Percentiles rank a stretch among this genome's conserved stretches.
phyloP scores from a whole-genome alignment of 345 rosid species.

The Brassica cretica region DNA sequence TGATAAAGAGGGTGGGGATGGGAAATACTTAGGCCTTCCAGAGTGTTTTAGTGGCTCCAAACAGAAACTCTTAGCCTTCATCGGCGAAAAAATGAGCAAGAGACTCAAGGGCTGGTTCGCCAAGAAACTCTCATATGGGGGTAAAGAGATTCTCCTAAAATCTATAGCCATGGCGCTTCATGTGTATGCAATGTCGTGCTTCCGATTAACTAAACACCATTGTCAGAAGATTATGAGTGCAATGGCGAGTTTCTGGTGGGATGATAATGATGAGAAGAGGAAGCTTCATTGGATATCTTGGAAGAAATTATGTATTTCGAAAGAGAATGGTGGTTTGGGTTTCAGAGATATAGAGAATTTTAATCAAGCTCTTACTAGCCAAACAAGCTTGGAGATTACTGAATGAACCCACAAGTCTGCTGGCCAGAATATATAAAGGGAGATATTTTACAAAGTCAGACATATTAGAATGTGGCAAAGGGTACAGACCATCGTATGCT shows the following conservation, averaged over 20 bases:
- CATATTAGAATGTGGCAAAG: not conserved
- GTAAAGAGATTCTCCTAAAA: not conserved
- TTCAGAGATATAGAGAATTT: not conserved
- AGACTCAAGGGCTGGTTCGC: not conserved
- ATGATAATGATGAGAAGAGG: not conserved
- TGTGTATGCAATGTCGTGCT: not conserved
- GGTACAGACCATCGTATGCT: not conserved
- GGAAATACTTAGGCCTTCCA: too few relatives aligned
- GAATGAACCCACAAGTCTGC: not conserved
- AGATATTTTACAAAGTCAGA: not conserved
- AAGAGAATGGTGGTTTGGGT: not conserved
- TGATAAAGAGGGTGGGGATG: too few relatives aligned
- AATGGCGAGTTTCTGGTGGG: not conserved
- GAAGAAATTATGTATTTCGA: not conserved
- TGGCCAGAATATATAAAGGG: not conserved
- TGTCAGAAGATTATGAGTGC: not conserved
- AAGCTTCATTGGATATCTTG: not conserved
- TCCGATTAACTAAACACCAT: not conserved
- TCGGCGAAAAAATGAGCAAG: not conserved
- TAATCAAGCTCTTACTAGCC: not conserved
- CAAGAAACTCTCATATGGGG: not conserved
- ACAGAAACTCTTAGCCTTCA: not conserved
- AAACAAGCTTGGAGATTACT: not conserved
- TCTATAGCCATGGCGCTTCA: not conserved
- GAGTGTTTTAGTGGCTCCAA: not conserved